These are phyloP conservation scores for Picochlorum costavermella DNA, from an alignment of 139 green algal species.

Conservation along the genomic window DNA sequence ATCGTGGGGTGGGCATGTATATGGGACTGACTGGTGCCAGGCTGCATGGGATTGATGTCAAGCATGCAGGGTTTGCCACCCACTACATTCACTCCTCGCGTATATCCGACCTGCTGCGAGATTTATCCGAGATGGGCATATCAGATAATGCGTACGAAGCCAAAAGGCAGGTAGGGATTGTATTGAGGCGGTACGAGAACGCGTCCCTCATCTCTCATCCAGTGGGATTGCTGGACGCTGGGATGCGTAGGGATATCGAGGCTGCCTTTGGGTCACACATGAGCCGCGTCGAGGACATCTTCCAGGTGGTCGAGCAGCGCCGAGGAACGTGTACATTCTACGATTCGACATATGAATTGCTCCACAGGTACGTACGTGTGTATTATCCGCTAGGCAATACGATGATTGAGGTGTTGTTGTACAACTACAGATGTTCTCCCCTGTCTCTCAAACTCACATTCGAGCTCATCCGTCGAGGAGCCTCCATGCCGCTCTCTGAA, in stretches of 20 bases:
- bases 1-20: slow-evolving; percentile 56
- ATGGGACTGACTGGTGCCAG: slow-evolving; percentile 72
- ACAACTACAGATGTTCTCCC: slow-evolving; percentile 19
- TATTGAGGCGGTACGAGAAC: background rate
- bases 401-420: background rate
- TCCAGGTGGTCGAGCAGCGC: no score
- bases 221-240: no score
- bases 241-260: no score
- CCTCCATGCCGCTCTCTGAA: slow-evolving; percentile 26
- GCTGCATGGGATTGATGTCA: slow-evolving; percentile 58
- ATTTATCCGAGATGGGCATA: background rate
- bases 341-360: no score
- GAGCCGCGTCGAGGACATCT: no score
- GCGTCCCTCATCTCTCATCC: no score
- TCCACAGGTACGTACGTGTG: no score
- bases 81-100: slow-evolving; percentile 62
- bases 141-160: background rate
- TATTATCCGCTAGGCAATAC: background rate
- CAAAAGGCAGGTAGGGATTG: background rate
- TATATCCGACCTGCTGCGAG: slow-evolving; percentile 38
- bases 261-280: no score
- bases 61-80: slow-evolving; percentile 68
- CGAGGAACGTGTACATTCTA: no score
- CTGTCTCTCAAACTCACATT: slow-evolving; percentile 35
- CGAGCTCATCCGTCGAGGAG: slow-evolving; percentile 24